These are phyloP conservation scores for Cladosporium oxysporum DNA, from an alignment of 2,329 filamentous ascomycete genomes.

Conservation along the genomic window DNA sequence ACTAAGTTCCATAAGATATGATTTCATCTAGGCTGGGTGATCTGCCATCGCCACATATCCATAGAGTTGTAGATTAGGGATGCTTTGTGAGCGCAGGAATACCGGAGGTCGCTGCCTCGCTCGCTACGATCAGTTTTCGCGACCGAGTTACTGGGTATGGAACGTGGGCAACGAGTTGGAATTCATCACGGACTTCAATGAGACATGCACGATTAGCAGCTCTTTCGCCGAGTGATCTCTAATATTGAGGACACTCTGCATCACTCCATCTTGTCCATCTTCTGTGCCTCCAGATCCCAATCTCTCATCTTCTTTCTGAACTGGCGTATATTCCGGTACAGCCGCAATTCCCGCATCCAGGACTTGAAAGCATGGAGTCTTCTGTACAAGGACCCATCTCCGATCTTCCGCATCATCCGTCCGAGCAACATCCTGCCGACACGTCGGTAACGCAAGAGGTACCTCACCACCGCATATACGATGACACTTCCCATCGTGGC, in stretches of 20 bases:
- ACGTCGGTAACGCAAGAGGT: background rate
- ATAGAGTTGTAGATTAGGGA: too few relatives aligned
- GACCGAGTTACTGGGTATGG: too few relatives aligned
- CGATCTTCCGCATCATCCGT: background rate
- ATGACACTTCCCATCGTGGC: background rate
- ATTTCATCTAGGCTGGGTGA: too few relatives aligned
- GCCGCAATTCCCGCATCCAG: background rate
- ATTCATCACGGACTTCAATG: too few relatives aligned
- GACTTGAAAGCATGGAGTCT: background rate
- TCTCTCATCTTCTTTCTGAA: background rate
- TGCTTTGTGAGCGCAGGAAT: too few relatives aligned
- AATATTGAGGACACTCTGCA: background rate
- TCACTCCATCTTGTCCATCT: background rate
- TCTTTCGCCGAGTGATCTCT: too few relatives aligned
- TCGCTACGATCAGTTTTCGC: too few relatives aligned
- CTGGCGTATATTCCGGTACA: background rate
- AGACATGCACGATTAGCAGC: too few relatives aligned
- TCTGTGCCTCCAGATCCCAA: background rate
- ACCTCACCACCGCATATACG: background rate
- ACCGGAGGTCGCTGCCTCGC: too few relatives aligned
- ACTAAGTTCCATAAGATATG: too few relatives aligned
- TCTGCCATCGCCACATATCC: too few relatives aligned
- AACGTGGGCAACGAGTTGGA: too few relatives aligned
- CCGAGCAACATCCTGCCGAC: background rate
- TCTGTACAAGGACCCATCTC: background rate